Base-by-base conservation (phyloP, 371 early-diverging fungal genomes). In the Phascolomyces articulosus region DNA sequence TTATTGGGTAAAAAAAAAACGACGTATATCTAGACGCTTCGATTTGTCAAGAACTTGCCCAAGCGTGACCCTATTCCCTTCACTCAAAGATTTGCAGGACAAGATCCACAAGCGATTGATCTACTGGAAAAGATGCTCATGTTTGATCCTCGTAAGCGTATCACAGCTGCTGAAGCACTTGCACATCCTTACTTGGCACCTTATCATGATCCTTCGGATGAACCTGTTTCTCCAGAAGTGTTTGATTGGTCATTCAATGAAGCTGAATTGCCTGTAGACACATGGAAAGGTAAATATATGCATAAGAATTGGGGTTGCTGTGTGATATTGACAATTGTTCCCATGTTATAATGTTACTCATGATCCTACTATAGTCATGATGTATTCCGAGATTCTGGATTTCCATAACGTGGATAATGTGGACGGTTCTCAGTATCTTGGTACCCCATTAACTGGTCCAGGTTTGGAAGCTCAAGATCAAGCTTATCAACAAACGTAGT, bases 161-260 rank as follows among this genome's bases (percentile, higher is more conserved):
- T 96, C 49, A 94, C 89, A 41, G 97, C 95, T 13, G 91, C 87
- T 47, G 88, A 96, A 64, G 95, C 96, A 13, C 74, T 99, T 27
- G 82, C 85, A 9, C 95, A 96, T 71, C 92, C 92, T 40, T 87
- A 90, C 68, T 88, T 99, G 57, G 94, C 91, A 66, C 92, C 93
- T 23, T 97, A 96, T 75, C 97, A 97, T 75, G 98, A 98, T 68
- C 90, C 88, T 27, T 85, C 90, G n/a, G 97, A 98, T 71, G 98
- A 97, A 70, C 94, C 93, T 18, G 81, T 79, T 20, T 93, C 95
- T 26, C 89, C 85, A 4, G 86, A 85, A 60, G 83, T 82, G 66
- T 97, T 97, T 71, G 96, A 97, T 78, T 97, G 97, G 97, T 94
- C 95, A 1, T 96, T 96, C 78, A 94, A 91, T 57, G 95, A 95